Evolutionary conservation across 2,329 filamentous ascomycete genomes (phyloP).

Genomic region (Ascochyta koolunga): DNA sequence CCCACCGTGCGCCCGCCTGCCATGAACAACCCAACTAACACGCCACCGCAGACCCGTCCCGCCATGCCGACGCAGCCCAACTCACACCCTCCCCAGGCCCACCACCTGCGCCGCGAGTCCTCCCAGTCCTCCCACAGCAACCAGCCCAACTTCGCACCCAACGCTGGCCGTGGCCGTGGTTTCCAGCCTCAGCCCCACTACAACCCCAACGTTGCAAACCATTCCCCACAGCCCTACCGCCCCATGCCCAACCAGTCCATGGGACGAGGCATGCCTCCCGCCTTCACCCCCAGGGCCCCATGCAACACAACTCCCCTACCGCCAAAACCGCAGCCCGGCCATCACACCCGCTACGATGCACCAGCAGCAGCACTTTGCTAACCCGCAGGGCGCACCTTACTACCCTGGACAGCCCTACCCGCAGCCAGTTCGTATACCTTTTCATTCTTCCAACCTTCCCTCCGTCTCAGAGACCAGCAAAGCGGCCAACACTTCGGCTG

Average conservation of each 20-base stretch:
- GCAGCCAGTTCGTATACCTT: slow-evolving; percentile 66
- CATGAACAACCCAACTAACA: slow-evolving; percentile 23
- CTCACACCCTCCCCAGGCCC: slow-evolving; percentile 62
- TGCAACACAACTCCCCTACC: slow-evolving; percentile 66
- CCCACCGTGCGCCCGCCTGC: slow-evolving; percentile 27
- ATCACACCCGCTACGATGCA: slow-evolving; percentile 67
- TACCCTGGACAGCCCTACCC: slow-evolving; percentile 63
- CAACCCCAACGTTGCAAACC: slow-evolving; percentile 50
- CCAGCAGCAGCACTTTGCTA: slow-evolving; percentile 60
- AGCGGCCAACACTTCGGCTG: slow-evolving; percentile 21
- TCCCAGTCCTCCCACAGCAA: slow-evolving; percentile 78
- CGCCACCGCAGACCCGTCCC: slow-evolving; percentile 66
- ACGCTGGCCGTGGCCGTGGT: slow-evolving; percentile 60
- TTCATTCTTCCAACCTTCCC: slow-evolving; percentile 44
- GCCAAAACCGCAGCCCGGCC: slow-evolving; percentile 64
- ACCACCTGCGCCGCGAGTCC: slow-evolving; percentile 84
- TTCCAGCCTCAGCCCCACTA: slow-evolving; percentile 51
- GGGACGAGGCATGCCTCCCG: slow-evolving; percentile 58
- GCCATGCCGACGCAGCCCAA: slow-evolving; percentile 59
- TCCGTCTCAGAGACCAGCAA: slow-evolving; percentile 27
- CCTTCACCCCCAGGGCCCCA: slow-evolving; percentile 56
- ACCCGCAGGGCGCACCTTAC: slow-evolving; percentile 67
- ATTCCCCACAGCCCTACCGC: slow-evolving; percentile 62
- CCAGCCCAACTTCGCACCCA: slow-evolving; percentile 49
- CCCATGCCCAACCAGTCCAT: slow-evolving; percentile 58